phyloP scores from a whole-genome alignment of 805 yeast species.

The Zygosaccharomyces lentus region DNA sequence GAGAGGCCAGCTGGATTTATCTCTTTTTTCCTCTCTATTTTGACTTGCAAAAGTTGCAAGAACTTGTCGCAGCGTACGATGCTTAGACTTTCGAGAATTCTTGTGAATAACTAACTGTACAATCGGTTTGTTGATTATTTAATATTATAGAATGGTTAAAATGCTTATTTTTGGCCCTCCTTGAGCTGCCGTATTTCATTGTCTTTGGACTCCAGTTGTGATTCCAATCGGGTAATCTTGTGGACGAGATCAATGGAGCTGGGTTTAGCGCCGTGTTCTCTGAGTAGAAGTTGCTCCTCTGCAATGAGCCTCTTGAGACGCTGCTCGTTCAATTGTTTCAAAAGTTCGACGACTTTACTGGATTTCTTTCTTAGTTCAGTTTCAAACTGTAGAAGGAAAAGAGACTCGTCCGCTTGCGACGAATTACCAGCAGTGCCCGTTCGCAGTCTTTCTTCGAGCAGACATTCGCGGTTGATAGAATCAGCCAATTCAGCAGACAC shows the following conservation, averaged over 20 bases:
- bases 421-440: conserved; percentile 7
- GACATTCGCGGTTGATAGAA: conserved; percentile 65
- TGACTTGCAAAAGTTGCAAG: not conserved
- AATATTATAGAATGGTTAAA: conserved; percentile 30
- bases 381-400: conserved; percentile 27
- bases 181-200: conserved; percentile 43
- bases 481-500: conserved; percentile 70
- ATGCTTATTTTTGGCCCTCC: conserved; percentile 13
- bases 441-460: conserved; percentile 45
- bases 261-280: conserved; percentile 51
- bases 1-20: not conserved
- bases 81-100: not conserved
- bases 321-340: conserved; percentile 58
- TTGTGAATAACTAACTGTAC: not conserved
- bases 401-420: conserved; percentile 4
- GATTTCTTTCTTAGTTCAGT: conserved; percentile 38
- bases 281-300: conserved; percentile 61
- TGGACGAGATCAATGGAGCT: conserved; percentile 52
- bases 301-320: conserved; percentile 62
- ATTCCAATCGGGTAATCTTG: conserved; percentile 50
- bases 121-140: not conserved
- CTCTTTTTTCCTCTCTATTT: not conserved
- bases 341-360: conserved; percentile 46
- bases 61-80: not conserved
- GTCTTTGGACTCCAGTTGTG: conserved; percentile 45